Evolutionary conservation across 2,329 filamentous ascomycete genomes (phyloP).

Genomic region (Colletotrichum scovillei): DNA sequence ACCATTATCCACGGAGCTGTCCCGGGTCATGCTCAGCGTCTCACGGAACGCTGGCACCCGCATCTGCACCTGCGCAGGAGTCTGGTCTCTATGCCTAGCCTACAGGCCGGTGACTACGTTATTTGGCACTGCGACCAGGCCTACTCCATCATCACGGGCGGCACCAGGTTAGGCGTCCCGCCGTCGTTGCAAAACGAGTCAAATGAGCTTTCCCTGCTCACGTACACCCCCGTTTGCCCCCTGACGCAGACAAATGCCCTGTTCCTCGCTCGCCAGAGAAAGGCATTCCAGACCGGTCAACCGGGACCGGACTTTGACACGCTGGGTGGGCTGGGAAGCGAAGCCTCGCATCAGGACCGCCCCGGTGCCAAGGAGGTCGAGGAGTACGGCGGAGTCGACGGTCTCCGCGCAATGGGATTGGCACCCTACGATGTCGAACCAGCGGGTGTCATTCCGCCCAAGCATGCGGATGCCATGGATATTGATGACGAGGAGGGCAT

Average conservation of each 20-base stretch:
- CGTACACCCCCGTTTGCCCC: constrained; percentile 66
- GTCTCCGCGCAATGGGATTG: constrained; percentile 68
- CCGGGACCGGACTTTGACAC: constrained; percentile 68
- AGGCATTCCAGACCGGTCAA: constrained; percentile 66
- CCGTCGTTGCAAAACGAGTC: constrained; percentile 33
- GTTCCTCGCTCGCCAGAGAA: constrained; percentile 56
- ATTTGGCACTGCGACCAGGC: constrained; percentile 69
- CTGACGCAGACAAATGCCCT: constrained; percentile 55
- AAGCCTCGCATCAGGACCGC: constrained; percentile 61
- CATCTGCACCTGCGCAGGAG: constrained; percentile 64
- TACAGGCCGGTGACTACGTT: constrained; percentile 68
- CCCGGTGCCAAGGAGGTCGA: constrained; percentile 64
- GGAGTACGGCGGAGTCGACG: constrained; percentile 61
- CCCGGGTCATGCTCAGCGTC: constrained; percentile 67
- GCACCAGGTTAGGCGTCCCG: constrained; percentile 46
- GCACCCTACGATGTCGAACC: constrained; percentile 59
- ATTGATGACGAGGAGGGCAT: constrained; percentile 41
- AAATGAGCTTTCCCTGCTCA: constrained; percentile 59
- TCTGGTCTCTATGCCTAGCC: constrained; percentile 65
- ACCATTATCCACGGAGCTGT: constrained; percentile 70
- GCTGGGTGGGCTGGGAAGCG: constrained; percentile 61
- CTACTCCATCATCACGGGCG: constrained; percentile 62
- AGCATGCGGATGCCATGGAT: constrained; percentile 41
- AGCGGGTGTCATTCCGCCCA: constrained; percentile 42
- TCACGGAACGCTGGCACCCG: constrained; percentile 69